Evolutionary conservation across 2,329 filamentous ascomycete genomes (phyloP), one percentile per base, ranked within the genome.

Genomic region (Elsinoe batatas): DNA sequence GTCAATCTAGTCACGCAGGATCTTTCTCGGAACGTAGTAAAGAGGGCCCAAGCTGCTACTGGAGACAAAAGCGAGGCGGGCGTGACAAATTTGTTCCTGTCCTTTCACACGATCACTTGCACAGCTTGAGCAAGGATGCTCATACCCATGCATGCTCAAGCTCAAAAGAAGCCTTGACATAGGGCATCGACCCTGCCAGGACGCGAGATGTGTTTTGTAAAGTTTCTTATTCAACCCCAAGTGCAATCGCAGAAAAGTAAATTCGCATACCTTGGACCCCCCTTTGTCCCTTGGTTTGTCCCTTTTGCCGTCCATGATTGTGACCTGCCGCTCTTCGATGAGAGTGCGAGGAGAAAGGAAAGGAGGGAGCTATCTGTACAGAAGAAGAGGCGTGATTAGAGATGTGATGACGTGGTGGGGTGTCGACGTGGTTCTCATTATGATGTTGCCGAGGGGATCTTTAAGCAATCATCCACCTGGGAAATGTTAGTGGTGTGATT

Each of bases 381-480:
- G 42, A 18, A 38, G 20, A 33, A n/a, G 13, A 22, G 26, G 18
- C n/a, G 22, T 30, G 37, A 43, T 32, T 42, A 43, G 12, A 54
- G 37, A 43, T 12, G 32, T 42, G n/a, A 32, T 44, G 51, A 42
- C 26, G 26, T 30, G 26, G 26, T 30, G 26, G 26, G 26, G 7
- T 42, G 51, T 22, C 13, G 51, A 32, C 53, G 42, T 55, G 18
- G 46, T 55, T 55, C 53, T 55, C 53, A 47, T 55, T 55, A 55
- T 30, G 20, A 30, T 26, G 18, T 8, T 42, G n/a, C 53, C 46
- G 13, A 30, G 15, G 3, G 30, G 49, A n/a, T 15, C n/a, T 44
- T 32, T 55, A 55, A 5, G 53, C 53, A 37, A 55, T 55, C 53
- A 55, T 55, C 53, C 53, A 55, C 53, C 53, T 55, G 53, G 5